phyloP scores from a whole-genome alignment of 75 land plant species.

The Selaginella tamariscina region DNA sequence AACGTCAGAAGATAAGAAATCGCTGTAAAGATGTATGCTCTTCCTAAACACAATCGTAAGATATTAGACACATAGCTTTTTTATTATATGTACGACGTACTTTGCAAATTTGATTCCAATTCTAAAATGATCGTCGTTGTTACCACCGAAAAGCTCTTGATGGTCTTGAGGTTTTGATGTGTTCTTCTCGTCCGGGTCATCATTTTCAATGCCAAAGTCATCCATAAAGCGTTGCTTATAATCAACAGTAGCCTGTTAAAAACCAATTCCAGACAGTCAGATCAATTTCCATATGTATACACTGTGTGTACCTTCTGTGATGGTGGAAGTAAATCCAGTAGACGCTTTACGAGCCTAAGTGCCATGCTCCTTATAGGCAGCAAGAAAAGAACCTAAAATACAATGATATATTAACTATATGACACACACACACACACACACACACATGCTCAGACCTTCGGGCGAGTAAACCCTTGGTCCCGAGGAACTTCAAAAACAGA shows the following conservation, averaged over 20 bases:
- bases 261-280: background rate
- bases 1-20: conserved; percentile 84
- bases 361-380: conserved; percentile 81
- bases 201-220: conserved; percentile 57
- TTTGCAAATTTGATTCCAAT: conserved; percentile 79
- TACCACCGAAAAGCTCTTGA: conserved; percentile 59
- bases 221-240: conserved; percentile 49
- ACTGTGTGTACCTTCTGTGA: conserved; percentile 38
- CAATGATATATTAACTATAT: background rate
- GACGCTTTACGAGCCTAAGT: conserved; percentile 60
- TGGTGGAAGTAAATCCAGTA: conserved; percentile 59
- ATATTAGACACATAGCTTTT: background rate
- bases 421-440: background rate
- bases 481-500: conserved; percentile 32
- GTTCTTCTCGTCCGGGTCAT: conserved; percentile 29
- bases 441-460: too few species aligned
- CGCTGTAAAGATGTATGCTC: conserved; percentile 63
- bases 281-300: too few species aligned
- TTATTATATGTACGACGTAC: conserved; percentile 29
- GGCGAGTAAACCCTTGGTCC: conserved; percentile 94
- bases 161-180: conserved; percentile 70
- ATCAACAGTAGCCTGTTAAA: conserved; percentile 53
- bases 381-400: conserved; percentile 56
- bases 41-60: conserved; percentile 24
- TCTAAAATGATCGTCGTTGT: conserved; percentile 75